Base-by-base conservation (phyloP, 2,329 filamentous ascomycete genomes). In the Colletotrichum phormii region DNA sequence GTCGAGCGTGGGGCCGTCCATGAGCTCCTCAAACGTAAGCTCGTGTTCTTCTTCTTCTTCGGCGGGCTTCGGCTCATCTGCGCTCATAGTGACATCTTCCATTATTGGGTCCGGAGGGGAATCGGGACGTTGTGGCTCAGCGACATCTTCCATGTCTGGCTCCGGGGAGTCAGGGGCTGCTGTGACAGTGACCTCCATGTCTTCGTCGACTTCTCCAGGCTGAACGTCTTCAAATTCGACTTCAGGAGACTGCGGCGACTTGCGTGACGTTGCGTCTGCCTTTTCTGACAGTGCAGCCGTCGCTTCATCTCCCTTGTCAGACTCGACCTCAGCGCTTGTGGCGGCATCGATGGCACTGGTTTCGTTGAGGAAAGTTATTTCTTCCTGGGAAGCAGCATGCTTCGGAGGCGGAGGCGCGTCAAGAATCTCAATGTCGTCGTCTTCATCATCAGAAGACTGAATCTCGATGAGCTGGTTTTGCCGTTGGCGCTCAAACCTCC, bases 381-480 rank as follows among this genome's bases (percentile, higher is more conserved):
- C 60, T 11, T 64, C n/a, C 7, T 51, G 59, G 9, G 51, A 26
- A 26, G 54, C 8, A 15, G 49, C 22, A 51, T 76, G 77, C 64
- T 81, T 80, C 15, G 77, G 79, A 1, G 75, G 79, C 1, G 83
- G 83, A 2, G 84, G 83, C 1, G 82, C 83, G 51, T 91, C 89
- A 11, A 92, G 75, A 37, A 92, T 83, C 77, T 92, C 86, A 29
- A 92, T 76, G 76, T 91, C 90, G 71, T 85, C 88, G 18, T 87
- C 88, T 46, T 86, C 86, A 26, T 87, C 88, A 57, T 91, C 89
- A 2, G 89, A 90, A 3, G 90, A 92, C 35, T 89, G 88, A 49
- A 94, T 89, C 72, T 90, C 86, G 64, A 94, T 88, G 12, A 92
- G 81, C 1, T 86, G 86, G 58, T 88, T 82, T 60, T 86, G 81